Evolutionary conservation across 1,284 basidiomycete genomes (phyloP).

Genomic region (Trichosporon coremiiforme): DNA sequence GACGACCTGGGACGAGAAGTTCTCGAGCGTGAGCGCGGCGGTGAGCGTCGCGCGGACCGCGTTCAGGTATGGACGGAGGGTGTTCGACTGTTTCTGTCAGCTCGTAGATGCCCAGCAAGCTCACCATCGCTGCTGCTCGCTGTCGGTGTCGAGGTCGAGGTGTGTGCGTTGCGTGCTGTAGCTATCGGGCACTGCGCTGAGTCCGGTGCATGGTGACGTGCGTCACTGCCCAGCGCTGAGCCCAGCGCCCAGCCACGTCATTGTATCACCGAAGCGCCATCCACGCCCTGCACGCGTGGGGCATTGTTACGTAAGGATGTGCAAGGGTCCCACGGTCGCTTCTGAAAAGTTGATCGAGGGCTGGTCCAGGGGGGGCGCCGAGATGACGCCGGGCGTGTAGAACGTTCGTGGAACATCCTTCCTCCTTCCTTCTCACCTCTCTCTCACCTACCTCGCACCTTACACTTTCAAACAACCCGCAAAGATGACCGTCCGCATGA

Average conservation of each 20-base stretch:
- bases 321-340: conserved; percentile 7
- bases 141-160: neutral
- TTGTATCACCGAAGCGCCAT: too few species aligned
- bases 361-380: neutral
- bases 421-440: conserved; percentile 14
- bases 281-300: too few species aligned
- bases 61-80: conserved; percentile 89
- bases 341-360: conserved; percentile 25
- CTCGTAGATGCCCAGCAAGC: too few species aligned
- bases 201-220: conserved; percentile 14
- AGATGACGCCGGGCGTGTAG: conserved; percentile 10
- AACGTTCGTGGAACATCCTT: conserved; percentile 19
- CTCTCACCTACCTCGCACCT: neutral
- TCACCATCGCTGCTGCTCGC: conserved; percentile 15
- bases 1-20: conserved; percentile 96
- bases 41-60: conserved; percentile 94
- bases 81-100: conserved; percentile 60
- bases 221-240: neutral
- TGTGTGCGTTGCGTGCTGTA: neutral
- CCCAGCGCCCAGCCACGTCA: conserved; percentile 3
- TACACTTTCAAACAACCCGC: neutral
- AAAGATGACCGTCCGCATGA: conserved; percentile 52
- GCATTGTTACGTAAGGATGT: neutral
- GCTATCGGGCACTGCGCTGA: neutral
- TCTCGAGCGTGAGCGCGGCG: conserved; percentile 94